Evolutionary conservation across 805 yeast species (phyloP).

Genomic region (Nakazawaea peltata): DNA sequence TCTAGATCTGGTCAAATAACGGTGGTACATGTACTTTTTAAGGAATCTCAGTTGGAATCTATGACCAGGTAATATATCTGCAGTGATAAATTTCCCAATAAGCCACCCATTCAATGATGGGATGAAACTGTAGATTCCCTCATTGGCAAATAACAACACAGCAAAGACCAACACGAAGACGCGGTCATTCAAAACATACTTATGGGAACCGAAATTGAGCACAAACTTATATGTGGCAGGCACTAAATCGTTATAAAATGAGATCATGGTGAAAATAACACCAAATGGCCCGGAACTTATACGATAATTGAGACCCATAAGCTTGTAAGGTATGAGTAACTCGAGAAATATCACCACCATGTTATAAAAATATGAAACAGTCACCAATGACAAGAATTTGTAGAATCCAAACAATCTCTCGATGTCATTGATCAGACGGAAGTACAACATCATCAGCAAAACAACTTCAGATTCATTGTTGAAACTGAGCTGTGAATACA

Average conservation of each 20-base stretch:
- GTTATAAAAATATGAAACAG: constrained; percentile 40
- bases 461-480: constrained; percentile 53
- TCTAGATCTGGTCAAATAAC: too few relatives aligned
- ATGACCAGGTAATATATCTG: constrained; percentile 34
- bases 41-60: constrained; percentile 12
- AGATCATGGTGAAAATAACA: constrained; percentile 27
- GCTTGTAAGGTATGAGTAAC: constrained; percentile 20
- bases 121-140: constrained; percentile 28
- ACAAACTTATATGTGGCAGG: constrained; percentile 33
- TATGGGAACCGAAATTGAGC: constrained; percentile 21
- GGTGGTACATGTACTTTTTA: constrained; percentile 6
- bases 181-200: constrained; percentile 24
- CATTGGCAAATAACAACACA: constrained; percentile 34
- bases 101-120: constrained; percentile 34
- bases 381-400: constrained; percentile 39
- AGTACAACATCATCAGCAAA: constrained; percentile 32
- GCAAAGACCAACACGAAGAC: constrained; percentile 21
- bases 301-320: constrained; percentile 31
- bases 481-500: constrained; percentile 42
- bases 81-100: constrained; percentile 34
- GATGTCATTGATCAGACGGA: constrained; percentile 43
- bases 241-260: constrained; percentile 29
- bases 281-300: constrained; percentile 37
- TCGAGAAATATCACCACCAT: constrained; percentile 27
- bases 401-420: constrained; percentile 53